Base-by-base conservation (phyloP, 352 stramenopile genomes). In the Peronosclerospora sorghi region DNA sequence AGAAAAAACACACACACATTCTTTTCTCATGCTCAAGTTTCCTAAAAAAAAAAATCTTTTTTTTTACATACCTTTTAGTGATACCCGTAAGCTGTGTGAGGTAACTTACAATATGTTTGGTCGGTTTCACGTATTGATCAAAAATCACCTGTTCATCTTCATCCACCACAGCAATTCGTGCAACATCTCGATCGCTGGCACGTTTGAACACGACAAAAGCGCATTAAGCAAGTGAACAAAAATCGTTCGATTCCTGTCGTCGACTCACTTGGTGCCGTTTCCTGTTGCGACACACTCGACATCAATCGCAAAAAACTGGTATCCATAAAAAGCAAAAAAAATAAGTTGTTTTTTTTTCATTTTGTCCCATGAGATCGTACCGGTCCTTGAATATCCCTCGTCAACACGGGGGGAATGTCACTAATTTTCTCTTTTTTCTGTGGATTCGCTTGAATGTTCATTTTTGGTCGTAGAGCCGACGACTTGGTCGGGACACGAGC, bases 271-370 rank as follows among this genome's bases (percentile, higher is more conserved):
- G 29, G 61, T 78, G 39, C 78, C 82, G 20, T 60, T 81, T 12
- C 87, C 87, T 0, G 83, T 95, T 12, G 87, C 85, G 10, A 96
- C 82, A 58, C 87, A 96, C 59, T 96, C 87, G 41, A 96, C 85
- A 54, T 96, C 87, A 54, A 96, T 94, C 8, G 83, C 86, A 42
- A 88, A 95, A 54, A 95, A 95, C 73, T 86, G 20, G 14, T 23
- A 4, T 18, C 28, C 4, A 17, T 6, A 28, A 57, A 41, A 29
- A 36, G 28, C 7, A 14, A n/a, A 49, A 44, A 40, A 37, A 37
- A 15, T 23, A 37, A n/a, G n/a, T n/a, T n/a, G n/a, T n/a, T n/a
- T n/a, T n/a, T n/a, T n/a, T n/a, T n/a, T n/a, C n/a, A n/a, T n/a
- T n/a, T n/a, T n/a, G n/a, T 26, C 21, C 3, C 4, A 32, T 54